phyloP scores from a whole-genome alignment of 768 basidiomycete species.

The Termitomyces sp. region DNA sequence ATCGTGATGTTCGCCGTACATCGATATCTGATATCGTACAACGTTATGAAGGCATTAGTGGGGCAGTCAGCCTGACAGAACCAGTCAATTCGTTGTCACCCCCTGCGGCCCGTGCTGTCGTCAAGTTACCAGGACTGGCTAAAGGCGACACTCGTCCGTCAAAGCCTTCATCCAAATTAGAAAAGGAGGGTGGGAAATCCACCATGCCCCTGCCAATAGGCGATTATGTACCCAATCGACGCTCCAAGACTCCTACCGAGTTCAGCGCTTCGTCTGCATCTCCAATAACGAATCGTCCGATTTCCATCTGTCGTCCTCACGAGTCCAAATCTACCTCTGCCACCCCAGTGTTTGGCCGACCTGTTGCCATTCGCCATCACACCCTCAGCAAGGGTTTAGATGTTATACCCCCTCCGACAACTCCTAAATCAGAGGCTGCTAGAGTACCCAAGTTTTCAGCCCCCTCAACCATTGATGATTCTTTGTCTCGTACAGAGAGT shows the following conservation, averaged over 20 bases:
- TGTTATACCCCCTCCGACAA: slow-evolving; percentile 20
- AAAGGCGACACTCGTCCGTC: slow-evolving; percentile 12
- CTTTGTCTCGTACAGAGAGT: slow-evolving; percentile 16
- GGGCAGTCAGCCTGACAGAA: slow-evolving; percentile 24
- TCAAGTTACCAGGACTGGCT: slow-evolving; percentile 5
- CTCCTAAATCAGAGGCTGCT: slow-evolving; percentile 23
- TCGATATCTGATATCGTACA: slow-evolving; percentile 89
- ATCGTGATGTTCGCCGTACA: slow-evolving; percentile 49
- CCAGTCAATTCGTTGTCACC: slow-evolving; percentile 25
- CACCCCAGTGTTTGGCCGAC: background rate
- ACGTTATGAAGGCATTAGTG: slow-evolving; percentile 66
- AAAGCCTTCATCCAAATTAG: background rate
- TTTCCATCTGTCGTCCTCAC: slow-evolving; percentile 1
- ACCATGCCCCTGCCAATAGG: slow-evolving; percentile 2
- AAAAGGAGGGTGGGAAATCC: slow-evolving; percentile 5
- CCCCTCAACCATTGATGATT: slow-evolving; percentile 16
- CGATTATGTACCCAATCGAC: slow-evolving; percentile 6
- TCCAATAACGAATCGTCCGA: background rate
- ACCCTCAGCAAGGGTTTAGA: slow-evolving; percentile 13
- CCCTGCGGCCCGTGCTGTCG: slow-evolving; percentile 18
- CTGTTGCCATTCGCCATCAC: slow-evolving; percentile 10
- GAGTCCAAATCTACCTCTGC: background rate
- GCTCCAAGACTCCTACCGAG: slow-evolving; percentile 8
- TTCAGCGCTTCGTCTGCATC: background rate
- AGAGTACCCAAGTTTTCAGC: slow-evolving; percentile 12